Percentiles rank a stretch among this genome's conserved stretches.
phyloP scores from a whole-genome alignment of 345 rosid genomes.

The Ailanthus altissimus region DNA sequence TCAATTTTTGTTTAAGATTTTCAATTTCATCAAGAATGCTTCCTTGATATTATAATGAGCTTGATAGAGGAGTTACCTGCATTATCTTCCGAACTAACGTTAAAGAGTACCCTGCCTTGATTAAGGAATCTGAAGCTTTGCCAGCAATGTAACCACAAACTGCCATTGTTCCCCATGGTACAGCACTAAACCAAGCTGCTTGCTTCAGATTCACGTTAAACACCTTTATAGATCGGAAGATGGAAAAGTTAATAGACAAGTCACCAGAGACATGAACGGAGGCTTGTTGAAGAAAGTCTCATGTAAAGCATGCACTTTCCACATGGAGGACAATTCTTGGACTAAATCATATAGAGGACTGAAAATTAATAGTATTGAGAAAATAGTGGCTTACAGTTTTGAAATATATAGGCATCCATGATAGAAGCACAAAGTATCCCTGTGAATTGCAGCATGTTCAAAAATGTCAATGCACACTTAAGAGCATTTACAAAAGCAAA shows the following conservation, averaged over 20 bases:
- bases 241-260: background rate
- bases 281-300: background rate
- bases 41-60: background rate
- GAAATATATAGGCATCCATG: conserved; percentile 99
- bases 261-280: background rate
- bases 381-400: conserved; percentile 53
- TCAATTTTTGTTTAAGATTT: too few species aligned
- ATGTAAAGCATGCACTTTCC: background rate
- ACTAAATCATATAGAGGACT: background rate
- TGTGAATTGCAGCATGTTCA: conserved; percentile 33
- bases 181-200: conserved; percentile 98
- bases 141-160: conserved; percentile 82
- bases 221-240: conserved; percentile 41
- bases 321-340: background rate
- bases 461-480: background rate
- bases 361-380: background rate
- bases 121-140: conserved; percentile 60
- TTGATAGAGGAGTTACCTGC: conserved; percentile 58
- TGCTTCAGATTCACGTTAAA: conserved; percentile 86
- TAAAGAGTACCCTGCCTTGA: conserved; percentile 70
- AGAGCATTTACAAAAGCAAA: background rate
- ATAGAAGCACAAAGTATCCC: conserved; percentile 97
- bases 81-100: conserved; percentile 82
- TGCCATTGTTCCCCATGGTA: conserved; percentile 98
- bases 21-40: too few species aligned